Percentiles rank a stretch among this genome's conserved stretches.
Conservation (phyloP, 2,329 filamentous ascomycete genomes). For the Drechslerella coelobrocha region DNA sequence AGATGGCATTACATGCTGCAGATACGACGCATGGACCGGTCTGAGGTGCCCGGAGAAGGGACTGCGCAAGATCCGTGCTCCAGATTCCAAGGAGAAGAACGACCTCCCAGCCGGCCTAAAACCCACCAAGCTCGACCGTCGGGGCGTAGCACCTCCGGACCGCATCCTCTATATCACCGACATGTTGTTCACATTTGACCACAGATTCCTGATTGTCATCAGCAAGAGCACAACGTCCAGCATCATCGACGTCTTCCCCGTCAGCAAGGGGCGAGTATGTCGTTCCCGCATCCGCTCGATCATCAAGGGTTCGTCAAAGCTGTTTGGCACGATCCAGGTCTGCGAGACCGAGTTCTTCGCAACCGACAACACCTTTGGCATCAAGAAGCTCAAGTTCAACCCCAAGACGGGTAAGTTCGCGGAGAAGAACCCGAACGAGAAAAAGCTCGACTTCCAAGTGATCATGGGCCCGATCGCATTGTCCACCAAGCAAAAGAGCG, state of each 20-base stretch:
- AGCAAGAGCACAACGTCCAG: conserved; percentile 69
- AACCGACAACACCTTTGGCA: conserved; percentile 68
- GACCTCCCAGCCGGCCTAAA: conserved; percentile 62
- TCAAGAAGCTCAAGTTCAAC: conserved; percentile 62
- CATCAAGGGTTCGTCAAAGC: conserved; percentile 64
- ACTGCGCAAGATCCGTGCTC: conserved; percentile 56
- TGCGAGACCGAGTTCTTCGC: conserved; percentile 63
- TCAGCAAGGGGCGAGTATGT: conserved; percentile 19
- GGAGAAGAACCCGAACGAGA: conserved; percentile 58
- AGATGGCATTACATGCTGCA: conserved; percentile 61
- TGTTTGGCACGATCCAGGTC: conserved; percentile 65
- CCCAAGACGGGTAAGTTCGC: conserved; percentile 51
- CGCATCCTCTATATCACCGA: conserved; percentile 69
- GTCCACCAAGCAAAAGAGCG: conserved; percentile 61
- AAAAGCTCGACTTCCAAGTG: conserved; percentile 62
- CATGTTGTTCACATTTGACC: conserved; percentile 66
- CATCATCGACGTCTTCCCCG: conserved; percentile 57
- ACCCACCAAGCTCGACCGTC: not conserved
- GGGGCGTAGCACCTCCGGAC: conserved; percentile 56
- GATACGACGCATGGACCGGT: conserved; percentile 58
- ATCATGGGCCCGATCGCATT: conserved; percentile 68
- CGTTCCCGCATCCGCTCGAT: conserved; percentile 36
- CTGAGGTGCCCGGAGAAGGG: conserved; percentile 60
- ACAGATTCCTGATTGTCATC: conserved; percentile 63
- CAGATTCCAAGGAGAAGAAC: conserved; percentile 64